A percentile compares a stretch with the other conserved stretches of the same genome.
These are phyloP conservation scores for Daldinia concentrica DNA, from an alignment of 495 filamentous ascomycete species.

Conservation along the genomic window DNA sequence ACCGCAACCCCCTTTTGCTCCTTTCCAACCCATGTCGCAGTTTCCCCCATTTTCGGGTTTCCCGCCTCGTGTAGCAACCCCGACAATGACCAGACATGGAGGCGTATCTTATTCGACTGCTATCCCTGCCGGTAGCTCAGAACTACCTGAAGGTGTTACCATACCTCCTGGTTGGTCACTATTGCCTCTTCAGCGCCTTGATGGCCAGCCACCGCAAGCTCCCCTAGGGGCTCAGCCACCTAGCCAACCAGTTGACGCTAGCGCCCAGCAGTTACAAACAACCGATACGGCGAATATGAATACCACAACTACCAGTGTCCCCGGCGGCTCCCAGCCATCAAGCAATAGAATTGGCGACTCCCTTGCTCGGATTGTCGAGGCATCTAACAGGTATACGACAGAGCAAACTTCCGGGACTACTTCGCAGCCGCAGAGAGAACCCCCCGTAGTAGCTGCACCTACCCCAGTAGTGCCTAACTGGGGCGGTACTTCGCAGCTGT, in stretches of 20 bases:
- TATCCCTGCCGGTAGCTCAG: constrained; percentile 70
- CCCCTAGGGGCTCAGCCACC: constrained; percentile 30
- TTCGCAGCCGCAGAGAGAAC: constrained; percentile 31
- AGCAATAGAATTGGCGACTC: constrained; percentile 17
- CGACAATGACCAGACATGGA: constrained; percentile 56
- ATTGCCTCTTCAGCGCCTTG: constrained; percentile 69
- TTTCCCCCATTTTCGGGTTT: constrained; percentile 23
- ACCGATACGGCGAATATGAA: constrained; percentile 9
- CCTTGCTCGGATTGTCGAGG: constrained; percentile 1
- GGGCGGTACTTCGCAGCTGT: constrained; percentile 53
- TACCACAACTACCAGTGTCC: not conserved
- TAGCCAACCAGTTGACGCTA: constrained; percentile 11
- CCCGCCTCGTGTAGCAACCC: constrained; percentile 40
- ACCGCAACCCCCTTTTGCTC: constrained; percentile 36
- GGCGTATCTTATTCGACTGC: constrained; percentile 53
- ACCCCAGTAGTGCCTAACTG: constrained; percentile 56
- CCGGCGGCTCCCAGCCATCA: constrained; percentile 5
- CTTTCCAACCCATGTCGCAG: constrained; percentile 36
- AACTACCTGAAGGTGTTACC: constrained; percentile 75
- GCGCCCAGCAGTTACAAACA: constrained; percentile 25
- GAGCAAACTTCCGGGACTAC: constrained; percentile 11
- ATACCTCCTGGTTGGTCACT: constrained; percentile 83
- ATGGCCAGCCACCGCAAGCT: constrained; percentile 46
- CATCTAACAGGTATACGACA: constrained; percentile 8
- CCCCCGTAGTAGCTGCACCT: constrained; percentile 49